Percentiles rank a stretch among this genome's conserved stretches.
Evolutionary conservation across 2,329 filamentous ascomycete species (phyloP).

Genomic region (Ascochyta rabiei): DNA sequence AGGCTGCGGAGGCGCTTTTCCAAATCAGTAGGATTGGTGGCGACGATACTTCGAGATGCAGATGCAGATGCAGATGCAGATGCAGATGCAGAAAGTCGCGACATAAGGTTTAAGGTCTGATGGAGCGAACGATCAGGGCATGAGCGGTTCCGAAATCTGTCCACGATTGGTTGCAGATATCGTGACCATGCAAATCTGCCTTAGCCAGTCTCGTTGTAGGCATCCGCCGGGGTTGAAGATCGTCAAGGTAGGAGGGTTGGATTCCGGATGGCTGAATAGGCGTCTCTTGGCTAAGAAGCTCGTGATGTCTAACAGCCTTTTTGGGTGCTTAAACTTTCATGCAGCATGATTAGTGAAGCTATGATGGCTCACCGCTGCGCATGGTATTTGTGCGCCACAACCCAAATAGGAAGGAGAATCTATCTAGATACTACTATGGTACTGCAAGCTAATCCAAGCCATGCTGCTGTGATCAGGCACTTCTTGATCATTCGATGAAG

Average conservation of each 20-base stretch:
- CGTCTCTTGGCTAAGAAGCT: background rate
- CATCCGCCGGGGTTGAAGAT: background rate
- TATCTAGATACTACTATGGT: background rate
- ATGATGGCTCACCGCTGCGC: background rate
- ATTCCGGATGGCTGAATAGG: background rate
- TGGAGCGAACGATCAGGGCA: background rate
- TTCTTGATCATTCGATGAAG: background rate
- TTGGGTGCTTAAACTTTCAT: background rate
- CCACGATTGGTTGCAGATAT: background rate
- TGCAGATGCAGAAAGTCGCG: background rate
- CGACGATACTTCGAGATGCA: background rate
- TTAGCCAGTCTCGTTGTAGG: background rate
- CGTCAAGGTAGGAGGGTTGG: background rate
- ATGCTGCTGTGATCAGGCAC: background rate
- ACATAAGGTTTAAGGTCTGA: no score
- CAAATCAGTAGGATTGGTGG: background rate
- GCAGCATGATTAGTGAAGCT: background rate
- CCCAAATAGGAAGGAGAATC: slow-evolving; percentile 7
- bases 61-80: background rate
- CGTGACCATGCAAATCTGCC: background rate
- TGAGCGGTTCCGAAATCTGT: background rate
- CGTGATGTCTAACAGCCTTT: background rate
- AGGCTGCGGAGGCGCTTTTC: background rate
- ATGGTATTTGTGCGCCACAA: background rate
- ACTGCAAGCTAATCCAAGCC: slow-evolving; percentile 2